Conservation (phyloP, 2,329 filamentous ascomycete species). For the Chaetomiaceae sp. region DNA sequence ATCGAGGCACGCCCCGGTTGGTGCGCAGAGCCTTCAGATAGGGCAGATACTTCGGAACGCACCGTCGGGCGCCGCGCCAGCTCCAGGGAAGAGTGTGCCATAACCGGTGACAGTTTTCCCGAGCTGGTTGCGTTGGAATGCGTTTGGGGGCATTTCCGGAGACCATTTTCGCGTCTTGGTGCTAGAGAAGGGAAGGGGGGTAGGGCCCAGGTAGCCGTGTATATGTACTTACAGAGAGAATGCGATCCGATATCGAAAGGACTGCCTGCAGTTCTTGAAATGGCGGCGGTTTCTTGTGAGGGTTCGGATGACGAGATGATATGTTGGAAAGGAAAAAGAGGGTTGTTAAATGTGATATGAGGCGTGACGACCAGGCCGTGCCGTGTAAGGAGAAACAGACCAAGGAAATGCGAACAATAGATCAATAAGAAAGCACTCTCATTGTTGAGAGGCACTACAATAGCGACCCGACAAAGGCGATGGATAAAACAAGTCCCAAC, state of each 20-base stretch:
- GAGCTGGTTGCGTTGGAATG: neutral
- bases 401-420: constrained; percentile 15
- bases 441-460: constrained; percentile 23
- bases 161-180: neutral
- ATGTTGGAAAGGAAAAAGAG: constrained; percentile 1
- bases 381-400: constrained; percentile 9
- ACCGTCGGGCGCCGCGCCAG: neutral
- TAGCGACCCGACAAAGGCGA: constrained; percentile 20
- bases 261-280: constrained; percentile 20
- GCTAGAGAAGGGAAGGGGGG: neutral
- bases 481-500: constrained; percentile 1
- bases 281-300: constrained; percentile 2
- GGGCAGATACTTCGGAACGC: neutral
- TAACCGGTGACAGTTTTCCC: neutral
- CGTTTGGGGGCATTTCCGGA: neutral
- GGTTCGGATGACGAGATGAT: constrained; percentile 11
- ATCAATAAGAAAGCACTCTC: constrained; percentile 21
- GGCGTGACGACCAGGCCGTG: constrained; percentile 14
- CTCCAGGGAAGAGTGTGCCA: neutral
- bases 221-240: constrained; percentile 20
- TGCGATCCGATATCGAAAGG: constrained; percentile 9
- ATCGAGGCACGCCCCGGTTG: neutral
- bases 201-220: neutral
- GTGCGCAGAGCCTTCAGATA: neutral
- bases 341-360: constrained; percentile 1